A percentile compares a stretch with the other conserved stretches of the same genome.
Conservation (phyloP, 1,139 yeast species). For the Dujonia santamariae region DNA sequence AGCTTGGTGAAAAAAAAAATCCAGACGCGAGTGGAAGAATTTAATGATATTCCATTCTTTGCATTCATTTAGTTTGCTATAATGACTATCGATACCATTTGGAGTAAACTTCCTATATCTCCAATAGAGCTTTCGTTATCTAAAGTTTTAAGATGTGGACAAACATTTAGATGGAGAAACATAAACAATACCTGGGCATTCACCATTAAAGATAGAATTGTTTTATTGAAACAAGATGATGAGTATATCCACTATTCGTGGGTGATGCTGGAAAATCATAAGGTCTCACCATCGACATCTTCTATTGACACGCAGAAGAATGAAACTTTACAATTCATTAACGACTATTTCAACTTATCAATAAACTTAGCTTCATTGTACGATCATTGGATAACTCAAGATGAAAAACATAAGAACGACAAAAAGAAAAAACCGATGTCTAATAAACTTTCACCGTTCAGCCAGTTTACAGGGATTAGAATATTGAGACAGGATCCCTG, state of each 20-base stretch:
- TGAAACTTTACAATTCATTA: conserved; percentile 45
- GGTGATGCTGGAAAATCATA: conserved; percentile 14
- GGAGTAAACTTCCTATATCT: conserved; percentile 23
- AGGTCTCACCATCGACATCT: neutral
- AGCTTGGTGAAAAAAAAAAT: neutral
- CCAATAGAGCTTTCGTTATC: conserved; percentile 56
- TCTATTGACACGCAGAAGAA: neutral
- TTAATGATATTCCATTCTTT: no score
- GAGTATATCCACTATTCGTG: conserved; percentile 28
- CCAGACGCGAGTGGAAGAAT: neutral
- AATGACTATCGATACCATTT: conserved; percentile 25
- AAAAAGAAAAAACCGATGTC: conserved; percentile 17
- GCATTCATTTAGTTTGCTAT: neutral
- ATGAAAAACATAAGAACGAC: conserved; percentile 39
- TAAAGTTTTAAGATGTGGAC: conserved; percentile 84
- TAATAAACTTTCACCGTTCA: conserved; percentile 31
- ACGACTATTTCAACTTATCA: conserved; percentile 69
- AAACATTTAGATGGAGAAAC: conserved; percentile 73
- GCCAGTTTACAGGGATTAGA: conserved; percentile 65
- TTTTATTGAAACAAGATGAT: conserved; percentile 51
- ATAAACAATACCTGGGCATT: conserved; percentile 61
- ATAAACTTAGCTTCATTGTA: conserved; percentile 54
- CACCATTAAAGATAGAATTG: conserved; percentile 44
- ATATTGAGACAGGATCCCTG: conserved; percentile 93
- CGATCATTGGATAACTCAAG: conserved; percentile 58